Conservation (phyloP, 495 filamentous ascomycete genomes). For the Aspergillus cavernicola region DNA sequence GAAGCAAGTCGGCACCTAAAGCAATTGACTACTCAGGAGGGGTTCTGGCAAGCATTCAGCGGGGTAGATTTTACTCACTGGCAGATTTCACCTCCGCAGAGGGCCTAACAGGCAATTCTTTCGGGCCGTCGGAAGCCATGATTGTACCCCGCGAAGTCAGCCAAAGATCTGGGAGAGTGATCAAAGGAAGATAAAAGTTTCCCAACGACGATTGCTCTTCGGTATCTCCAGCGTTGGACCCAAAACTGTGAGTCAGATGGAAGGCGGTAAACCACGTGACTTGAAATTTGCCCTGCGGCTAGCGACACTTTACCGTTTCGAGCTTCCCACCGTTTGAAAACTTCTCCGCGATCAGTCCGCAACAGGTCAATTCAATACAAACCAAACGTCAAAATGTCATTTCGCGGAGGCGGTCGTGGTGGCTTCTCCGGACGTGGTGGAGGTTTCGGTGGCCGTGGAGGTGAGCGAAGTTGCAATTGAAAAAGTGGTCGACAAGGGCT, state of each 20-base stretch:
- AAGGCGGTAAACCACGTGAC: constrained; percentile 44
- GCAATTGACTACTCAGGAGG: constrained; percentile 28
- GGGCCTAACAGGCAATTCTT: constrained; percentile 40
- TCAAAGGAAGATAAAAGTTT: constrained; percentile 1
- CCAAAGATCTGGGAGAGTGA: constrained; percentile 18
- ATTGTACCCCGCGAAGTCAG: constrained; percentile 15
- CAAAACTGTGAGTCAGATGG: constrained; percentile 18
- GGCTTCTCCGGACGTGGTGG: constrained; percentile 49
- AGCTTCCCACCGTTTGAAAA: constrained; percentile 49
- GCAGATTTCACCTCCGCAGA: constrained; percentile 30
- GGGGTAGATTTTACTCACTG: constrained; percentile 17
- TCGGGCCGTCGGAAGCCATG: constrained; percentile 41
- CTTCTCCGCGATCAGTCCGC: constrained; percentile 35
- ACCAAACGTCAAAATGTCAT: constrained; percentile 46
- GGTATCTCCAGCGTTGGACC: constrained; percentile 8
- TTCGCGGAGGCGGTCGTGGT: constrained; percentile 47
- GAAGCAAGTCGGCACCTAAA: constrained; percentile 47
- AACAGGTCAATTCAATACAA: constrained; percentile 25
- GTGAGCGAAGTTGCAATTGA: constrained; percentile 24
- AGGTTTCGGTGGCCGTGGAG: constrained; percentile 43
- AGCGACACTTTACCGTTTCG: constrained; percentile 48
- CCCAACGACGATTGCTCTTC: constrained; percentile 21
- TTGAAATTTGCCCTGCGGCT: constrained; percentile 38
- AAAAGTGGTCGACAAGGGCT: constrained; percentile 18
- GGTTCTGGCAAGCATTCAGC: constrained; percentile 20